Percentiles rank a stretch among this genome's conserved stretches.
Evolutionary conservation across 164 flowering plant genomes (phyloP).

Genomic region (Tetracentron sinense): DNA sequence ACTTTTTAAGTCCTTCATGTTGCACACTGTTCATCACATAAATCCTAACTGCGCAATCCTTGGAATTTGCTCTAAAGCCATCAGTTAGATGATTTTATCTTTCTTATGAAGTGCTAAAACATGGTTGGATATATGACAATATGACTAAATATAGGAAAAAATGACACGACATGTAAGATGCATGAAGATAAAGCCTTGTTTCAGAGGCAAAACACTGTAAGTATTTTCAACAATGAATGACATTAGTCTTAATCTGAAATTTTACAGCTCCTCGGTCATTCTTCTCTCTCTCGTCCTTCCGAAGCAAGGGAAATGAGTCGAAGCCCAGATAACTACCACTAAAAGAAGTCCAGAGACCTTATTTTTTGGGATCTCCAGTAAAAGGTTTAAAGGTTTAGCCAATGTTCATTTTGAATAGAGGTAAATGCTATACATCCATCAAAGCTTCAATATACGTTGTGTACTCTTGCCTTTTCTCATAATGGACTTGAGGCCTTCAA

Average conservation of each 20-base stretch:
- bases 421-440: conserved; percentile 15
- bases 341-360: not conserved
- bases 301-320: conserved; percentile 93
- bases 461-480: conserved; percentile 14
- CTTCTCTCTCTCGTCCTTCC: conserved; percentile 83
- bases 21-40: too few relatives aligned
- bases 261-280: conserved; percentile 91
- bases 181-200: not conserved
- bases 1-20: not conserved
- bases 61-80: too few relatives aligned
- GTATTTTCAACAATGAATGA: too few relatives aligned
- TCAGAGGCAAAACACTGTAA: too few relatives aligned
- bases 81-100: too few relatives aligned
- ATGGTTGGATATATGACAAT: not conserved
- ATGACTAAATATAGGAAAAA: not conserved
- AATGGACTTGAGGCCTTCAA: conserved; percentile 13
- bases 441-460: conserved; percentile 10
- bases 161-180: not conserved
- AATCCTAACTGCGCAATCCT: not conserved
- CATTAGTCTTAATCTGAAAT: too few relatives aligned
- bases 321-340: conserved; percentile 53
- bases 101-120: not conserved
- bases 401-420: conserved; percentile 18
- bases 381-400: conserved; percentile 17
- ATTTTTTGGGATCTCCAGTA: conserved; percentile 7